phyloP scores from a whole-genome alignment of 2,329 filamentous ascomycete genomes.

The Penicillium brevicompactum region DNA sequence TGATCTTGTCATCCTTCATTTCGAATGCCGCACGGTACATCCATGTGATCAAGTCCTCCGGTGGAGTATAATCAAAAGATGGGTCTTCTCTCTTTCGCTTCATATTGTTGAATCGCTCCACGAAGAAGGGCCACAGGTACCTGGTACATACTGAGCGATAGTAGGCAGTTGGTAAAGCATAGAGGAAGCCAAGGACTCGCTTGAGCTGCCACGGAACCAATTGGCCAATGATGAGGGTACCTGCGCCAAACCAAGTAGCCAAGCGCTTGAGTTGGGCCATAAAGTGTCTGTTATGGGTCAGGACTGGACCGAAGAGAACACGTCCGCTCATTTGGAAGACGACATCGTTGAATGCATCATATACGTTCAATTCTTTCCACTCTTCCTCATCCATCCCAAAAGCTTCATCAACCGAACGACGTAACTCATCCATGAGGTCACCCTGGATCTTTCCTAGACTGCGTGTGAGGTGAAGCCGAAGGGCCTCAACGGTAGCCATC shows the following conservation, averaged over 20 bases:
- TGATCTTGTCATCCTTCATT: neutral
- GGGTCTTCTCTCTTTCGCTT: neutral
- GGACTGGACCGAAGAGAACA: neutral
- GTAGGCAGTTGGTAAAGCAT: neutral
- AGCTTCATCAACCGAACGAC: neutral
- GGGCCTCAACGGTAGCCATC: neutral
- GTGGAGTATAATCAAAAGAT: neutral
- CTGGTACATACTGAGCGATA: neutral
- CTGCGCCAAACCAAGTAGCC: neutral
- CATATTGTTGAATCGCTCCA: neutral
- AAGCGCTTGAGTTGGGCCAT: neutral
- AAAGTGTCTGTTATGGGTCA: neutral
- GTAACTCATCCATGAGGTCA: neutral
- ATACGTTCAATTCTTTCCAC: neutral
- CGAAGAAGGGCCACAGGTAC: neutral
- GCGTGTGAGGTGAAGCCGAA: neutral
- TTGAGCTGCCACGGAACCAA: neutral
- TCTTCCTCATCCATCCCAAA: neutral
- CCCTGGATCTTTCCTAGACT: neutral
- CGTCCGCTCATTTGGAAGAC: neutral
- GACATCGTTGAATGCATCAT: neutral
- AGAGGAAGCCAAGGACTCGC: neutral
- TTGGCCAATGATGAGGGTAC: neutral
- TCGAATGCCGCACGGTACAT: neutral
- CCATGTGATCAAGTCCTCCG: neutral